Evolutionary conservation across 148 eudicot genomes (phyloP), one percentile per base, ranked within the genome.

Genomic region (Cornus kousa): DNA sequence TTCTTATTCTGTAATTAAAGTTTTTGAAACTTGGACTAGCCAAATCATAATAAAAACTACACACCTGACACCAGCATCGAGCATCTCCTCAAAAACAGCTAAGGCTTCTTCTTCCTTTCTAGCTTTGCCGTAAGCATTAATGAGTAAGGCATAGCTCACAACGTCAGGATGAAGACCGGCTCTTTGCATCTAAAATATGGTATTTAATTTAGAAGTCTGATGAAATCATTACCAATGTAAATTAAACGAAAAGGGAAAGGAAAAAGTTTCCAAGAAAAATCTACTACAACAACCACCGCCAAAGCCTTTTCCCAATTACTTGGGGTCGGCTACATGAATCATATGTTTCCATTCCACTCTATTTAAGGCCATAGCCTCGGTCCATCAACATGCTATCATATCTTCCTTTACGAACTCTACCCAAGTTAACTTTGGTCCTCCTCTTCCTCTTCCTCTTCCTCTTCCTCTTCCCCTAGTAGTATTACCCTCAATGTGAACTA

Each of bases 51-150:
- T 31, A 72, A 48, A 17, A 46, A 39, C 46, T 32, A 70, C 77
- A 77, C 76, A 93, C 98, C 96, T 93, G 83, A 95, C 97, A 86
- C 97, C 97, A 81, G 98, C 98, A 91, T 95, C 98, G 74, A 95
- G 89, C 98, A 95, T 95, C 87, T 95, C 97, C 83, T 95, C 97
- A 85, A 95, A 95, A 74, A 95, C 97, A 72, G 97, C 97, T 78
- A 91, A 84, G 16, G 98, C 97, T 88, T 95, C 98, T 78, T 89
- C 97, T 87, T 95, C 97, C 77, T 93, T 87, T 84, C 98, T 90
- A 80, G 98, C 98, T 90, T 89, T 93, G 68, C 98, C 98, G 82
- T 95, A 95, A 72, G 97, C 92, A 87, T 81, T 90, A 70, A 95
- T 87, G 55, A 95, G 97, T 79, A 90, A 84, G 5, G 98, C 93